phyloP scores from a whole-genome alignment of 2,329 filamentous ascomycete genomes.

The Ascochyta clinopodiicola region DNA sequence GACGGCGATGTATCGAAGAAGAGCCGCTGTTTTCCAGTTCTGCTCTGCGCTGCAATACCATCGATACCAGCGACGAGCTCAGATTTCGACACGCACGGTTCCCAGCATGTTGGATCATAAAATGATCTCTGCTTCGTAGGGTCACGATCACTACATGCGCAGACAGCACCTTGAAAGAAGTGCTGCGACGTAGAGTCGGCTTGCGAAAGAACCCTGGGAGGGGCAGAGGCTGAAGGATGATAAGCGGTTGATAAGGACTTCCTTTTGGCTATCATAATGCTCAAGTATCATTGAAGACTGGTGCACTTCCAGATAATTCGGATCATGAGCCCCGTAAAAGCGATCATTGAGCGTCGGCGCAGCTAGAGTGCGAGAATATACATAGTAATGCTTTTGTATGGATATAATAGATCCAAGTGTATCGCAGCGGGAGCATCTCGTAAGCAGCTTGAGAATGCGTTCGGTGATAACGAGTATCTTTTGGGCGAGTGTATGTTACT shows the following conservation, averaged over 20 bases:
- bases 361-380: background rate
- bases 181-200: background rate
- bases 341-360: background rate
- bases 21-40: background rate
- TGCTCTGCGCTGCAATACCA: background rate
- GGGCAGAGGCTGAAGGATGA: background rate
- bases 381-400: background rate
- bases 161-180: background rate
- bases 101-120: background rate
- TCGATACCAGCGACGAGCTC: background rate
- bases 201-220: background rate
- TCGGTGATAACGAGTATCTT: background rate
- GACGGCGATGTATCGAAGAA: background rate
- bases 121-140: background rate
- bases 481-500: background rate
- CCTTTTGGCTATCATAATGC: no score
- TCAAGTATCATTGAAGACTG: no score
- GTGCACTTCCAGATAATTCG: no score
- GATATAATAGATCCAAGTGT: background rate
- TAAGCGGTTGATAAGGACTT: background rate
- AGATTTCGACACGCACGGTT: background rate
- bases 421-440: background rate
- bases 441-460: background rate
- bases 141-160: background rate
- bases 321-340: background rate